Percentiles rank a stretch among this genome's conserved stretches.
phyloP scores from a whole-genome alignment of 257 asterid genomes.

The Haberlea rhodopensis region DNA sequence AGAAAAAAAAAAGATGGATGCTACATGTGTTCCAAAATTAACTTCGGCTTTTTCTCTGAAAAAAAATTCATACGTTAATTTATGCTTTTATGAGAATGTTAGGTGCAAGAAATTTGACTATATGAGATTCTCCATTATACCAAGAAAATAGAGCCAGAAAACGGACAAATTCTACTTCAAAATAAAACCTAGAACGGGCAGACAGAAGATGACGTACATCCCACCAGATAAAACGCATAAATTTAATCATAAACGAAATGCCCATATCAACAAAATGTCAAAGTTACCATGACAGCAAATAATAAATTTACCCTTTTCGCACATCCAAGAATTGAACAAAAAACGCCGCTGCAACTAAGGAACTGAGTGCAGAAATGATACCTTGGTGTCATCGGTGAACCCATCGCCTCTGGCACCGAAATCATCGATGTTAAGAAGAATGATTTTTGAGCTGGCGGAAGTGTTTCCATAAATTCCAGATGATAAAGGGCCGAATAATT shows the following conservation, averaged over 20 bases:
- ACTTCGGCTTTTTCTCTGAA: no score
- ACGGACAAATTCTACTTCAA: neutral
- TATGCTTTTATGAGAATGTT: no score
- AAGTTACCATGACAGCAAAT: neutral
- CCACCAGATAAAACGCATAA: neutral
- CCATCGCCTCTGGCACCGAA: slow-evolving; percentile 76
- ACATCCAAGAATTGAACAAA: neutral
- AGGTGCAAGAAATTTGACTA: neutral
- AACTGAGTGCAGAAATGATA: neutral
- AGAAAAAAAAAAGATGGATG: neutral
- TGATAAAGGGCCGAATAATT: slow-evolving; percentile 34
- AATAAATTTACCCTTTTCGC: no score
- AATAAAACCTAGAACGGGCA: neutral
- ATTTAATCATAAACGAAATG: neutral
- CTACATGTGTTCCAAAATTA: neutral
- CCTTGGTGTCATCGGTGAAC: slow-evolving; percentile 53
- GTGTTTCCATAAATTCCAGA: slow-evolving; percentile 29
- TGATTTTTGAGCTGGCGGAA: slow-evolving; percentile 27
- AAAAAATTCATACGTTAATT: no score
- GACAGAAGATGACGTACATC: neutral
- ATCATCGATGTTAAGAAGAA: slow-evolving; percentile 43
- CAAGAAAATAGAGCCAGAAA: neutral
- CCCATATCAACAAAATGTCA: neutral
- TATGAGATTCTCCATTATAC: neutral
- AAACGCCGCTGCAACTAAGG: neutral